Percentiles rank a stretch among this genome's conserved stretches.
Evolutionary conservation across 2,329 filamentous ascomycete species (phyloP).

Genomic region (Scedosporium aurantiacum): DNA sequence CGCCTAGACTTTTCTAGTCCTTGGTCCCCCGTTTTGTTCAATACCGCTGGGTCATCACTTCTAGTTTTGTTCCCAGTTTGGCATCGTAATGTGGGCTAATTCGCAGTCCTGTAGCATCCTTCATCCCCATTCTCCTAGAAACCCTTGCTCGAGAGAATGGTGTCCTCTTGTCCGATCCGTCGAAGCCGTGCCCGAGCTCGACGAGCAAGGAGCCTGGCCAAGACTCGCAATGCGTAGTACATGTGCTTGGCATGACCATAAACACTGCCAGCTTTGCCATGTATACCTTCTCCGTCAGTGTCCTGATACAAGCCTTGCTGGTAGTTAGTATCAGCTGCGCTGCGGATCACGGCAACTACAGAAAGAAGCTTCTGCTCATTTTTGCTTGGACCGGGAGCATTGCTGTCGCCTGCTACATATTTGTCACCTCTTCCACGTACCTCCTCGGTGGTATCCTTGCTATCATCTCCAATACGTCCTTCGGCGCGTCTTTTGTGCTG

Average conservation of each 20-base stretch:
- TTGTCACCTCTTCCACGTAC: conserved; percentile 64
- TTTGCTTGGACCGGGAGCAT: conserved; percentile 77
- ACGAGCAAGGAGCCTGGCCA: conserved; percentile 34
- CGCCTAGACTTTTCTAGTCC: conserved; percentile 10
- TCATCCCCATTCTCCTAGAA: conserved; percentile 91
- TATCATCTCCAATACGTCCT: conserved; percentile 84
- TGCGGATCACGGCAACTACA: conserved; percentile 85
- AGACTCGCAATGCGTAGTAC: conserved; percentile 67
- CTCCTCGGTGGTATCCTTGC: conserved; percentile 73
- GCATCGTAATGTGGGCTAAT: not conserved
- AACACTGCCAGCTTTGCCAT: conserved; percentile 96
- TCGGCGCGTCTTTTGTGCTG: conserved; percentile 89
- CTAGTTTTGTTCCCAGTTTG: not conserved
- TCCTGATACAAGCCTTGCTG: conserved; percentile 75
- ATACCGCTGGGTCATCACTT: not conserved
- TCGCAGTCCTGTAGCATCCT: conserved; percentile 53
- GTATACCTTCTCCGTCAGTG: conserved; percentile 94
- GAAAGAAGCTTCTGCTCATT: conserved; percentile 75
- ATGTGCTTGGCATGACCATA: conserved; percentile 71
- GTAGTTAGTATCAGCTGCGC: conserved; percentile 96
- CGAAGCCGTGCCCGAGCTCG: conserved; percentile 60
- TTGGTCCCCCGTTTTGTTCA: not conserved
- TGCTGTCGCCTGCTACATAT: conserved; percentile 80
- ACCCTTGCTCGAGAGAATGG: conserved; percentile 88
- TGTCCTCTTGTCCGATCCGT: conserved; percentile 68